Evolutionary conservation across 2,329 filamentous ascomycete species (phyloP).

Genomic region (Neocatenulostroma microsporum): DNA sequence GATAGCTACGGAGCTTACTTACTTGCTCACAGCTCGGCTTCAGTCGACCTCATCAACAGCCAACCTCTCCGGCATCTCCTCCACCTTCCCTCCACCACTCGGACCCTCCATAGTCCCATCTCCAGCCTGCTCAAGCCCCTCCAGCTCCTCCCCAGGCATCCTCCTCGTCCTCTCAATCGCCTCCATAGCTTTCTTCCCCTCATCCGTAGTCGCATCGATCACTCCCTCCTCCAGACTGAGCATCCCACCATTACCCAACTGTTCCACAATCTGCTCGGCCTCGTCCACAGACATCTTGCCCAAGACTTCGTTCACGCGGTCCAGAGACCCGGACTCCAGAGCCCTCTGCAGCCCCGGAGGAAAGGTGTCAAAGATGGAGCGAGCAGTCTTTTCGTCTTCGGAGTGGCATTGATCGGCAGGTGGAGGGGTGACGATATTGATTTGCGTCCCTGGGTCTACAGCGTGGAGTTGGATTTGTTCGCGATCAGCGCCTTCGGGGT

Average conservation of each 20-base stretch:
- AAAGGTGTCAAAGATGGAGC: conserved; percentile 77
- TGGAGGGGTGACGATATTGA: conserved; percentile 80
- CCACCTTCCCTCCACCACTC: background rate
- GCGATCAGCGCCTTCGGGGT: conserved; percentile 56
- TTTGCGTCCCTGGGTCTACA: conserved; percentile 77
- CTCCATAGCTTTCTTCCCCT: conserved; percentile 30
- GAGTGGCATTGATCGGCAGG: conserved; percentile 62
- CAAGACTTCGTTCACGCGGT: conserved; percentile 79
- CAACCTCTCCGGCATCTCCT: background rate
- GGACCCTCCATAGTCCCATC: no score
- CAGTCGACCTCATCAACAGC: background rate
- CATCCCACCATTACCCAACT: conserved; percentile 77
- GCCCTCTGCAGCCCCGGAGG: conserved; percentile 72
- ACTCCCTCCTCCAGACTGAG: conserved; percentile 86
- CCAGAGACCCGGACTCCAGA: conserved; percentile 78
- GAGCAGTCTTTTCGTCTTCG: conserved; percentile 52
- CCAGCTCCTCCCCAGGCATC: conserved; percentile 48
- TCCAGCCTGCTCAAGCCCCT: no score
- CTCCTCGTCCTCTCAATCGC: conserved; percentile 61
- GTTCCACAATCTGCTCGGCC: conserved; percentile 74
- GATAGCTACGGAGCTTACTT: no score
- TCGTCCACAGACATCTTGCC: conserved; percentile 84
- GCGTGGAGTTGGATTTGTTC: conserved; percentile 98
- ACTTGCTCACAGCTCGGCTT: no score
- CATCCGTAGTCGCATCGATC: conserved; percentile 66